Evolutionary conservation across 2,329 filamentous ascomycete genomes (phyloP).

Genomic region (Colletotrichum cuscutae): DNA sequence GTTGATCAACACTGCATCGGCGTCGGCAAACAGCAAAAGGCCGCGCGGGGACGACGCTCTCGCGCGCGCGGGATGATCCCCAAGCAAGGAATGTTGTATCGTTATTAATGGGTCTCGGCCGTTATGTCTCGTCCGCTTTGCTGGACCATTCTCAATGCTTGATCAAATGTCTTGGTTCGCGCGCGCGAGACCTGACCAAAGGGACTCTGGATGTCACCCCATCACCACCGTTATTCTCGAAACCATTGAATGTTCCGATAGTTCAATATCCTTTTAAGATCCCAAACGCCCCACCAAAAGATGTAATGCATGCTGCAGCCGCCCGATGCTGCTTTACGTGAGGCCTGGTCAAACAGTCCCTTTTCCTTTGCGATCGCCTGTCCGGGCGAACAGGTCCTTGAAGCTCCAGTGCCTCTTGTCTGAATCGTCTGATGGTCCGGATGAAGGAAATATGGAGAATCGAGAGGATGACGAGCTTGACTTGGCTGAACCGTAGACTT

Average conservation of each 20-base stretch:
- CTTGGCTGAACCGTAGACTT: constrained; percentile 38
- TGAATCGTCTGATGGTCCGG: constrained; percentile 1
- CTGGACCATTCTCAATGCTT: no score
- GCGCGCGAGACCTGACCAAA: neutral
- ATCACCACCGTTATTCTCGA: neutral
- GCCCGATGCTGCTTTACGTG: neutral
- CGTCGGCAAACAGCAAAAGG: neutral
- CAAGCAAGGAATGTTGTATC: neutral
- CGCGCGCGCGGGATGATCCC: neutral
- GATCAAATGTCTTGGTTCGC: neutral
- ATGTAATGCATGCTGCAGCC: neutral
- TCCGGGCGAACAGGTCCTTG: constrained; percentile 23
- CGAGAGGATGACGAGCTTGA: neutral
- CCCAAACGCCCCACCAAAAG: neutral
- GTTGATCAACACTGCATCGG: neutral
- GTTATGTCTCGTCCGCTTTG: neutral
- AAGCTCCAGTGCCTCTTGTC: constrained; percentile 26
- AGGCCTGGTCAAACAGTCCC: neutral
- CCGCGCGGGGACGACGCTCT: neutral
- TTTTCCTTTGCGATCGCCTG: constrained; percentile 21
- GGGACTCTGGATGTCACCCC: neutral
- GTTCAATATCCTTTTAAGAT: neutral
- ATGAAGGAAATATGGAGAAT: constrained; percentile 11
- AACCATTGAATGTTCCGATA: neutral
- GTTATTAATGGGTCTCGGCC: neutral